These are phyloP conservation scores for Colletotrichum aenigma DNA, from an alignment of 2,329 filamentous ascomycete species.

Conservation along the genomic window DNA sequence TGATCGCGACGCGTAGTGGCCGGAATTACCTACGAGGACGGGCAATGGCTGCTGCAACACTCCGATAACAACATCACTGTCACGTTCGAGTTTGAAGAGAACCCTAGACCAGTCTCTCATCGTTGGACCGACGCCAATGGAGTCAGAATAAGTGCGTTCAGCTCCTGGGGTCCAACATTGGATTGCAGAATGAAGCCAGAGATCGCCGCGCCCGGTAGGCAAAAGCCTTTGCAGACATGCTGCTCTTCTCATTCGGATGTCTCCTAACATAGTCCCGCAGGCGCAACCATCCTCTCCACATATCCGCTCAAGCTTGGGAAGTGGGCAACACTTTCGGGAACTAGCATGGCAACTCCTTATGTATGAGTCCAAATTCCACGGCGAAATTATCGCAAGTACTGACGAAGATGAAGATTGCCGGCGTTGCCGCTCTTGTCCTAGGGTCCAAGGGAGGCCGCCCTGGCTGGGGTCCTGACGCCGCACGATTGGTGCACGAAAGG, in stretches of 20 bases:
- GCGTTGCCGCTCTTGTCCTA: conserved; percentile 40
- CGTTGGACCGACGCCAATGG: not conserved
- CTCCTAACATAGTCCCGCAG: not conserved
- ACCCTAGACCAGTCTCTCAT: not conserved
- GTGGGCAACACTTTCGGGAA: conserved; percentile 32
- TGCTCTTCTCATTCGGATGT: not conserved
- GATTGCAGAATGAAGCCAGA: not conserved
- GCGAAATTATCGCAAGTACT: not conserved
- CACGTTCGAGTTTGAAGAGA: not conserved
- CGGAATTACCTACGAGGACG: not conserved
- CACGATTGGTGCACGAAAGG: conserved; percentile 30
- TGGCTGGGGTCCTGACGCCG: conserved; percentile 24
- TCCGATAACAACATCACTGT: not conserved
- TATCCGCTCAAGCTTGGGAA: not conserved
- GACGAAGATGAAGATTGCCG: conserved; percentile 36
- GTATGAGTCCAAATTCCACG: not conserved
- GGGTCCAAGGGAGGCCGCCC: conserved; percentile 32
- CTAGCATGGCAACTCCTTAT: conserved; percentile 53
- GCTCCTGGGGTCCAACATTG: not conserved
- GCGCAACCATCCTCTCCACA: not conserved
- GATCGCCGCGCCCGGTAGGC: not conserved
- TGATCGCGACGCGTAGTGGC: not conserved
- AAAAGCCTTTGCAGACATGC: not conserved
- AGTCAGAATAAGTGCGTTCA: not conserved
- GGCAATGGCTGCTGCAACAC: not conserved